Conservation (phyloP, 106 monocot species). For the Platanthera guangdongensis region DNA sequence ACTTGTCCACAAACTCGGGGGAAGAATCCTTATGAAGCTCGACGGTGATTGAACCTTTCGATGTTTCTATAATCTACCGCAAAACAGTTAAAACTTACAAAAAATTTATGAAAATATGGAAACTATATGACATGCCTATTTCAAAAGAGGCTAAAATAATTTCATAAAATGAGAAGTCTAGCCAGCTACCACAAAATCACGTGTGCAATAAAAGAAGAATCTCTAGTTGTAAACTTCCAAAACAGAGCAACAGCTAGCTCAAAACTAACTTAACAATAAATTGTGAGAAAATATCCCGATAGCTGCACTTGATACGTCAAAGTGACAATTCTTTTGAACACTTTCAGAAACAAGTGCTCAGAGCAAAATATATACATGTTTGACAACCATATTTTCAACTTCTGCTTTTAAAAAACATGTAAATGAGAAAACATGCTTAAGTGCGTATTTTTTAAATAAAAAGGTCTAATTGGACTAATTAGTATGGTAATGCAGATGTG, state of each 20-base stretch:
- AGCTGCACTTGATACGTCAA: too few species aligned
- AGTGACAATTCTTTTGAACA: too few species aligned
- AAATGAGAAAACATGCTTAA: too few species aligned
- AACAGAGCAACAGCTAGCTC: neutral
- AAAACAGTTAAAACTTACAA: neutral
- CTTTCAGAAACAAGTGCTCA: too few species aligned
- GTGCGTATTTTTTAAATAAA: too few species aligned
- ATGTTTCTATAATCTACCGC: slow-evolving; percentile 42
- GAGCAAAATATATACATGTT: too few species aligned
- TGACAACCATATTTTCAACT: too few species aligned
- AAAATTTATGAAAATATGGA: neutral
- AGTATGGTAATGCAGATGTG: too few species aligned
- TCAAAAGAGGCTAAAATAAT: neutral
- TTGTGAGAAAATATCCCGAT: too few species aligned
- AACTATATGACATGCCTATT: neutral
- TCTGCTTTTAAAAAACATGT: too few species aligned
- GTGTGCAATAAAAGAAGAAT: neutral
- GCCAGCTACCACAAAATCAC: neutral
- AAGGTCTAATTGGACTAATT: too few species aligned
- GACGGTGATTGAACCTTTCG: slow-evolving; percentile 50
- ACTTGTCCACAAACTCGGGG: slow-evolving; percentile 53
- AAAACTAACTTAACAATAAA: neutral
- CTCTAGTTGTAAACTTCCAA: neutral
- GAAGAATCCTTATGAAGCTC: slow-evolving; percentile 58
- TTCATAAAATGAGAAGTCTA: neutral